Base-by-base conservation (phyloP, 73 alveolate species). In the Paraurostyla sp. region DNA sequence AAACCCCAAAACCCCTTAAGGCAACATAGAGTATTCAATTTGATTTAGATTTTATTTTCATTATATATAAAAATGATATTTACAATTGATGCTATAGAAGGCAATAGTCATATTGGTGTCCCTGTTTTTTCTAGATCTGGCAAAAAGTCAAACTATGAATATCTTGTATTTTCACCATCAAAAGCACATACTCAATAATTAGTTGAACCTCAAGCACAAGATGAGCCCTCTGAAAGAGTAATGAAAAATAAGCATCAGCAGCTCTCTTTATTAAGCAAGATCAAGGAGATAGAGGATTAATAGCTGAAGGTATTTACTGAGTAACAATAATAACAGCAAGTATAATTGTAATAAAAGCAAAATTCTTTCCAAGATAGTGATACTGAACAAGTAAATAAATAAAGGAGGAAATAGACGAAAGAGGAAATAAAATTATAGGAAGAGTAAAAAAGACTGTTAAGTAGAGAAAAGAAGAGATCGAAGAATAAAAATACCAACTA, bases 41-140 rank as follows among this genome's bases (percentile, higher is more conserved):
- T n/a, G n/a, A n/a, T n/a, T n/a, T n/a, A n/a, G n/a, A n/a, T n/a
- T n/a, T n/a, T n/a, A n/a, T n/a, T n/a, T n/a, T n/a, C n/a, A n/a
- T n/a, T n/a, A n/a, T n/a, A n/a, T n/a, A n/a, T n/a, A n/a, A n/a
- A n/a, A 2, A 78, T 51, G 78, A 78, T 78, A 18, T 78, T 78
- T 36, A 78, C 89, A 15, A 78, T 78, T 6, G 89, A 78, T 38
- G 11, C 78, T 3, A 78, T 78, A 1, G 76, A 78, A 41, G 89
- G 89, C 3, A 78, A 78, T 38, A 78, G 89, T 52, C 76, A 78
- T 60, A 78, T 78, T 6, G 89, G 89, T 16, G 89, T 78, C 32
- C 89, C 89, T 9, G 89, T 78, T 1, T 78, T 78, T 38, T 78
- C 89, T 20, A 4, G 80, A 52, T 78, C 78, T 13, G 89, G 65